Evolutionary conservation across 2,329 filamentous ascomycete species (phyloP).

Genomic region (Cercospora sesami): DNA sequence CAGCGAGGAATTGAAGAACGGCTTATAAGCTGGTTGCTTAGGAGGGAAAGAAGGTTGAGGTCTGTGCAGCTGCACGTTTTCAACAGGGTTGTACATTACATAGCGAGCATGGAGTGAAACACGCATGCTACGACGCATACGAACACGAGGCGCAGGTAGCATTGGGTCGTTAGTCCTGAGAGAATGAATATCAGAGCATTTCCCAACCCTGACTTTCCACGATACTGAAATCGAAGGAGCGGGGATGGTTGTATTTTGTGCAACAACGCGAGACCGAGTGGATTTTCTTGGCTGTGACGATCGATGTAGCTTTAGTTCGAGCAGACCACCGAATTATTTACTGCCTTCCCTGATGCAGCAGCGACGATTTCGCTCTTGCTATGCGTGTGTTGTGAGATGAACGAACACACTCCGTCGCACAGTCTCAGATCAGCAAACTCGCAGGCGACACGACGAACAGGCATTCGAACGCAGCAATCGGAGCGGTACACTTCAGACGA

Average conservation of each 20-base stretch:
- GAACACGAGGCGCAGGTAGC: conserved; percentile 9
- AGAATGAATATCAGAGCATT: neutral
- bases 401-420: conserved; percentile 5
- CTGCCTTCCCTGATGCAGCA: neutral
- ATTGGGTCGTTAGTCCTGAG: neutral
- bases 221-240: neutral
- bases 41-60: neutral
- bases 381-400: conserved; percentile 9
- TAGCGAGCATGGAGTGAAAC: neutral
- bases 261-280: conserved; percentile 4
- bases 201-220: neutral
- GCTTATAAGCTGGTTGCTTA: conserved; percentile 23
- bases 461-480: conserved; percentile 11
- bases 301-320: conserved; percentile 3
- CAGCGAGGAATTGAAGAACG: conserved; percentile 32
- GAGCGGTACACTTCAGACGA: conserved; percentile 11
- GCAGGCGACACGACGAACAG: neutral
- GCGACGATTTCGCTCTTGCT: neutral
- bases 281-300: conserved; percentile 8
- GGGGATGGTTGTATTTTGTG: neutral
- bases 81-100: conserved; percentile 7
- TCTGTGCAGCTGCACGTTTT: neutral
- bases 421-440: conserved; percentile 10
- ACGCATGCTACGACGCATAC: conserved; percentile 18
- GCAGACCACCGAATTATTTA: neutral